phyloP scores from a whole-genome alignment of 192 early-diverging fungal genomes.

The Coemansia sp. region DNA sequence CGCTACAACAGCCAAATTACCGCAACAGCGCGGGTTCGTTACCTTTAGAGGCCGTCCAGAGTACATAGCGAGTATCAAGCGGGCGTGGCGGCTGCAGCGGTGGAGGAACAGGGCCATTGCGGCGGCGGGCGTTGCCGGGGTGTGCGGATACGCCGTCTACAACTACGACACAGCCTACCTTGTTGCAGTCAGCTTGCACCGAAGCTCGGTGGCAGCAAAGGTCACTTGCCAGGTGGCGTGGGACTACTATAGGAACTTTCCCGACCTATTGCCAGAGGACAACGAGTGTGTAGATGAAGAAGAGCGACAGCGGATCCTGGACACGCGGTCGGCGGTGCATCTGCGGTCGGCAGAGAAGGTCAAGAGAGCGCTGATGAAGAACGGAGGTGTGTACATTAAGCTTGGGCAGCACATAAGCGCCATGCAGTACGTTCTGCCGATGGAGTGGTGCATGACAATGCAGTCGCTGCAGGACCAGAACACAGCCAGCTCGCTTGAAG shows the following conservation, averaged over 20 bases:
- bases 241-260: slow-evolving; percentile 56
- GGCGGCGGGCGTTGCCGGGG: slow-evolving; percentile 1
- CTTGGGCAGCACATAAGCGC: slow-evolving; percentile 85
- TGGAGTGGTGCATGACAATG: slow-evolving; percentile 88
- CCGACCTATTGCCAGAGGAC: slow-evolving; percentile 30
- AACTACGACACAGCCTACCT: slow-evolving; percentile 52
- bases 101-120: slow-evolving; percentile 16
- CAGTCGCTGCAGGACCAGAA: slow-evolving; percentile 79
- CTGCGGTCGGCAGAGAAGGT: slow-evolving; percentile 67
- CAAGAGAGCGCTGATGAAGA: slow-evolving; percentile 59
- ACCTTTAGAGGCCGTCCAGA: not conserved
- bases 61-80: not conserved
- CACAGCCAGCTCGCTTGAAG: slow-evolving; percentile 69
- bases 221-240: slow-evolving; percentile 41
- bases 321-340: slow-evolving; percentile 58
- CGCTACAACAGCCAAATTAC: not conserved
- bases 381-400: slow-evolving; percentile 87
- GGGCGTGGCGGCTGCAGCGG: slow-evolving; percentile 12
- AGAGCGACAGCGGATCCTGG: slow-evolving; percentile 27
- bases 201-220: slow-evolving; percentile 40
- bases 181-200: slow-evolving; percentile 27
- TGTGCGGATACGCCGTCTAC: slow-evolving; percentile 23
- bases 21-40: not conserved
- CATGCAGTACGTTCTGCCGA: slow-evolving; percentile 83
- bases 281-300: slow-evolving; percentile 9